Evolutionary conservation across 495 filamentous ascomycete species (phyloP), one percentile per base, ranked within the genome.

Genomic region (Penicillium goetzii): DNA sequence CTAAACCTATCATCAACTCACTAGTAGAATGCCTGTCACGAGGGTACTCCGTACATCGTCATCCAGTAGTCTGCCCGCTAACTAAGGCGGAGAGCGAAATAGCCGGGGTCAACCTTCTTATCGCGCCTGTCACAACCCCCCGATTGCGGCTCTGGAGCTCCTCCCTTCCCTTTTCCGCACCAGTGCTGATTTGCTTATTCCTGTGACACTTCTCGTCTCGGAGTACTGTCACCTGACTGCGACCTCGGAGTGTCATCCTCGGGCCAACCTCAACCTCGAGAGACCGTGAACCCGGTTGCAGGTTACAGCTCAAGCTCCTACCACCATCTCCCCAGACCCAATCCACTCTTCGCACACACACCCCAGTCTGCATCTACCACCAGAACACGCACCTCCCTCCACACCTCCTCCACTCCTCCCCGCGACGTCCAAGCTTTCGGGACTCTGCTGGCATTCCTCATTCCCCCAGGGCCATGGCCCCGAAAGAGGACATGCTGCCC

Each of bases 401-500:
- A 14, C 40, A n/a, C 41, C 51, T 43, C 55, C 47, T 62, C 33
- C 52, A 21, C 59, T 55, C 28, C 56, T 6, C 15, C 36, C 36
- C 36, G 40, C 57, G 50, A 50, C 54, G 40, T 60, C 59, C 45
- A 41, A 59, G 49, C 58, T 60, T 23, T 36, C 57, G 55, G 60
- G 45, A 58, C 58, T 63, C 56, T 65, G 55, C 69, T 71, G 72
- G 72, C 77, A 80, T 77, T 76, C 76, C 71, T 77, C 69, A 61
- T 60, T 38, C 59, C 59, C 65, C 67, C 53, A 71, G 75, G 80
- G 80, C 74, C 75, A 82, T 82, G 80, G 78, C 76, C 78, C 78
- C 77, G 68, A 79, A 78, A 71, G 80, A 80, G 73, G 79, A 79
- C 61, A 72, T 76, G 76, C 70, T 82, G 71, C 78, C 78, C 67